Conservation (phyloP, 257 asterid genomes). For the Solanum lycopersicoides region DNA sequence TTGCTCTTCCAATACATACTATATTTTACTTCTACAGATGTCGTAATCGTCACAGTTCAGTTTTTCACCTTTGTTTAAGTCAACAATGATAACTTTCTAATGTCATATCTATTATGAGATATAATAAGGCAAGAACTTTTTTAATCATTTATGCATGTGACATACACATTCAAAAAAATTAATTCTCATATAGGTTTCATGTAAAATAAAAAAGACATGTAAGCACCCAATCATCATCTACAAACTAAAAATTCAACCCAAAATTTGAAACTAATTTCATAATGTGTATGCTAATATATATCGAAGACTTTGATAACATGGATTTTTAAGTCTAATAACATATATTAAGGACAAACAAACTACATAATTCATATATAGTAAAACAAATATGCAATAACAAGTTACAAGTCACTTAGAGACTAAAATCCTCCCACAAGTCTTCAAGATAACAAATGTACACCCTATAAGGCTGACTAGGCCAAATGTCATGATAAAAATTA, state of each 20-base stretch:
- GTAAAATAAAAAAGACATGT: not conserved
- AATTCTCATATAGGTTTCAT: not conserved
- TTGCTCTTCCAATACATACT: not conserved
- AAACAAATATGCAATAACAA: too few species aligned
- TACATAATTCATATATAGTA: not conserved
- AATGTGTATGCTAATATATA: not conserved
- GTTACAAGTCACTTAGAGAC: not conserved
- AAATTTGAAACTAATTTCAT: too few species aligned
- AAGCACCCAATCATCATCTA: not conserved
- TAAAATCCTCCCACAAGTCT: not conserved
- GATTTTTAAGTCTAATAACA: not conserved
- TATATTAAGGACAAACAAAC: not conserved
- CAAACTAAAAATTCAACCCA: not conserved
- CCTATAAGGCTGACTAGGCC: not conserved
- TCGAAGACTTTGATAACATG: not conserved
- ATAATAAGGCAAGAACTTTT: not conserved
- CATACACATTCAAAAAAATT: not conserved
- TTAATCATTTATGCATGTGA: too few species aligned
- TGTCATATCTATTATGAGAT: not conserved
- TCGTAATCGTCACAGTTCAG: not conserved
- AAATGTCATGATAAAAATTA: not conserved
- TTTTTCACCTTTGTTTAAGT: not conserved
- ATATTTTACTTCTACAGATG: not conserved
- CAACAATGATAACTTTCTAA: too few species aligned
- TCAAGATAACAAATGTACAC: not conserved